Evolutionary conservation across 2,329 filamentous ascomycete genomes (phyloP).

Genomic region (Pleurostoma richardsiae): DNA sequence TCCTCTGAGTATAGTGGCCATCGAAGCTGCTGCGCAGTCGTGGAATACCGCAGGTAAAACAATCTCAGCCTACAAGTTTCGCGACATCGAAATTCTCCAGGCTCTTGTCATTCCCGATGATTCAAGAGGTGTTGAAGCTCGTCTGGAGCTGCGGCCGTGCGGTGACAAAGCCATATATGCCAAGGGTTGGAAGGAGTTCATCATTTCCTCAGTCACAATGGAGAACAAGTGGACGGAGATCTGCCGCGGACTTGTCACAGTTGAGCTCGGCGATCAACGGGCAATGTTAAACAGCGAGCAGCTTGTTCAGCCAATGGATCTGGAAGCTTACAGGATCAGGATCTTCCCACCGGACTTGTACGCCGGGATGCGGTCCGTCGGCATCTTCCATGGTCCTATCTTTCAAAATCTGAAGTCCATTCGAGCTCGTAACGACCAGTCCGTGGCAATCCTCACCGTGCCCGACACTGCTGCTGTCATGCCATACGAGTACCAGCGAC

Average conservation of each 20-base stretch:
- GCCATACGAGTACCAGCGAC: background rate
- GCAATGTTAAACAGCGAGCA: no score
- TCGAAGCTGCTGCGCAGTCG: slow-evolving; percentile 3
- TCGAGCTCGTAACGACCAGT: background rate
- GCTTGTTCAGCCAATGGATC: no score
- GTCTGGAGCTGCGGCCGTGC: slow-evolving; percentile 1
- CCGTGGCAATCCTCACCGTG: background rate
- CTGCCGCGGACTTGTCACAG: background rate
- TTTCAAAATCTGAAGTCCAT: slow-evolving; percentile 13
- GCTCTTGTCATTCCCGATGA: slow-evolving; percentile 4
- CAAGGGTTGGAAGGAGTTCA: slow-evolving; percentile 2
- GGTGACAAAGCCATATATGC: background rate
- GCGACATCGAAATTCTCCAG: slow-evolving; percentile 6
- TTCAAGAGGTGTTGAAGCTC: slow-evolving; percentile 2
- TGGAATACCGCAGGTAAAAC: background rate
- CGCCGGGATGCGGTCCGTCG: slow-evolving; percentile 5
- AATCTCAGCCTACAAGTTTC: slow-evolving; percentile 5
- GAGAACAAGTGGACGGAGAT: slow-evolving; percentile 1
- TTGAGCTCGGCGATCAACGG: background rate
- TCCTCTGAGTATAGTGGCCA: slow-evolving; percentile 1
- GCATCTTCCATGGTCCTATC: slow-evolving; percentile 12
- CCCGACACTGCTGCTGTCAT: background rate
- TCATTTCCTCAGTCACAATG: background rate
- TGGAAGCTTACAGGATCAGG: background rate
- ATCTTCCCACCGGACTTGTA: slow-evolving; percentile 13